These are phyloP conservation scores for Danielozyma ontarioensis DNA, from an alignment of 805 yeast genomes.

Conservation along the genomic window DNA sequence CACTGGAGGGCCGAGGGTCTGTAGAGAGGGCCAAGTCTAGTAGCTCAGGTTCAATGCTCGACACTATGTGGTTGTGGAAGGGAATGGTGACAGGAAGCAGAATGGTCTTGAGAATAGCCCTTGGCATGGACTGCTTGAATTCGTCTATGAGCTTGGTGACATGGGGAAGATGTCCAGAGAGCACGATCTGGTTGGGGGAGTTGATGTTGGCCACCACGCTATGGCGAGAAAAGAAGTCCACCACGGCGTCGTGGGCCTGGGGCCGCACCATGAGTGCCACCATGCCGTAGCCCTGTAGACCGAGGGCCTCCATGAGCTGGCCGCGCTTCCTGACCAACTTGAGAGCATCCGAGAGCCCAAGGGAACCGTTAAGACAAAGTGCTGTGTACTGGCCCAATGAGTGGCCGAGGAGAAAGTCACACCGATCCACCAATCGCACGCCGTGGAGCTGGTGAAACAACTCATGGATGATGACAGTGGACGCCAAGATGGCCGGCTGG, in stretches of 20 bases:
- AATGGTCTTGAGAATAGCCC: slow-evolving; percentile 18
- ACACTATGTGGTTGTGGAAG: slow-evolving; percentile 42
- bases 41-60: slow-evolving; percentile 31
- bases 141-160: slow-evolving; percentile 18
- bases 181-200: slow-evolving; percentile 35
- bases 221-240: slow-evolving; percentile 10
- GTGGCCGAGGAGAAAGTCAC: slow-evolving; percentile 37
- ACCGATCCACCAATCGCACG: slow-evolving; percentile 2
- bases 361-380: slow-evolving; percentile 27
- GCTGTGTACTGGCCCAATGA: slow-evolving; percentile 51
- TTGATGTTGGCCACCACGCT: slow-evolving; percentile 45
- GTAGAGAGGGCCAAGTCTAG: slow-evolving; percentile 5
- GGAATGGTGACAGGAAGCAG: slow-evolving; percentile 45
- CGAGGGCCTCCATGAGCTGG: slow-evolving; percentile 15
- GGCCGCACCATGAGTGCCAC: slow-evolving; percentile 5
- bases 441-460: slow-evolving; percentile 4
- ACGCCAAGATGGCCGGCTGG: slow-evolving; percentile 48
- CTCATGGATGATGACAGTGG: slow-evolving; percentile 18
- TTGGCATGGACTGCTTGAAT: slow-evolving; percentile 7
- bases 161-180: slow-evolving; percentile 34
- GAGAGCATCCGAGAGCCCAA: slow-evolving; percentile 27
- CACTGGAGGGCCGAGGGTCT: no score
- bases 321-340: slow-evolving; percentile 9
- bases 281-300: slow-evolving; percentile 5
- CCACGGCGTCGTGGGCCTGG: slow-evolving; percentile 11